Conservation (phyloP, 352 stramenopile species). For the Paralagenidium karlingii region DNA sequence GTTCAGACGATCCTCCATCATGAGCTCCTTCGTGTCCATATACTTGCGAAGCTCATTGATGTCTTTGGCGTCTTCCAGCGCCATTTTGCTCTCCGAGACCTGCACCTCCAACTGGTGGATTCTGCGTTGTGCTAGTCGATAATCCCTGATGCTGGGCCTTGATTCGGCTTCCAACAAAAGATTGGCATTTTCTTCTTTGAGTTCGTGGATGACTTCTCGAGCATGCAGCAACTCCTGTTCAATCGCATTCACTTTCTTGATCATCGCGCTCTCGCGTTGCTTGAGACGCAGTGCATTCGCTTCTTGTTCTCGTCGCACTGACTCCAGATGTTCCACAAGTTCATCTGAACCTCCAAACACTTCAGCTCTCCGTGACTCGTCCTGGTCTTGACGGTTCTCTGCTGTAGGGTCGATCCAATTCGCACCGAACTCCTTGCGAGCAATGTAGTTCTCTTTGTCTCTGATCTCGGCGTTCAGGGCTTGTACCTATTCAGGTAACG, state of each 20-base stretch:
- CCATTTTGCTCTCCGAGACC: constrained; percentile 54
- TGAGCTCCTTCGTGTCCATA: constrained; percentile 71
- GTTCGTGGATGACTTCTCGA: constrained; percentile 41
- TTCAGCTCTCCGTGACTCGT: neutral
- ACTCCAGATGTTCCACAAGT: constrained; percentile 62
- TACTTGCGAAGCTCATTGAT: constrained; percentile 67
- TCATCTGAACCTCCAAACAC: constrained; percentile 36
- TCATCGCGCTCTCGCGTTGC: constrained; percentile 51
- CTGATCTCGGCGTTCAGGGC: constrained; percentile 44
- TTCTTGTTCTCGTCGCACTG: constrained; percentile 60
- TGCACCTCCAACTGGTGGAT: constrained; percentile 69
- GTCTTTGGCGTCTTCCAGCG: constrained; percentile 60
- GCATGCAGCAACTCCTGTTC: constrained; percentile 53
- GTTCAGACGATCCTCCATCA: constrained; percentile 66
- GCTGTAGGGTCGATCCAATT: neutral
- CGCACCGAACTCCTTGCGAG: constrained; percentile 8
- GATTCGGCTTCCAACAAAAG: constrained; percentile 62
- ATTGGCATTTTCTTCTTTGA: constrained; percentile 77
- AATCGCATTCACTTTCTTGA: constrained; percentile 66
- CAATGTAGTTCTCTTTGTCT: constrained; percentile 67
- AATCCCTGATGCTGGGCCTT: constrained; percentile 72
- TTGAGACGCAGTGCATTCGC: constrained; percentile 38
- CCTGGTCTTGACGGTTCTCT: neutral
- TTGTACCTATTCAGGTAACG: neutral
- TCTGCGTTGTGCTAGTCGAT: constrained; percentile 49